Conservation (phyloP, 1,284 basidiomycete species). For the Fomitopsis betulina region DNA sequence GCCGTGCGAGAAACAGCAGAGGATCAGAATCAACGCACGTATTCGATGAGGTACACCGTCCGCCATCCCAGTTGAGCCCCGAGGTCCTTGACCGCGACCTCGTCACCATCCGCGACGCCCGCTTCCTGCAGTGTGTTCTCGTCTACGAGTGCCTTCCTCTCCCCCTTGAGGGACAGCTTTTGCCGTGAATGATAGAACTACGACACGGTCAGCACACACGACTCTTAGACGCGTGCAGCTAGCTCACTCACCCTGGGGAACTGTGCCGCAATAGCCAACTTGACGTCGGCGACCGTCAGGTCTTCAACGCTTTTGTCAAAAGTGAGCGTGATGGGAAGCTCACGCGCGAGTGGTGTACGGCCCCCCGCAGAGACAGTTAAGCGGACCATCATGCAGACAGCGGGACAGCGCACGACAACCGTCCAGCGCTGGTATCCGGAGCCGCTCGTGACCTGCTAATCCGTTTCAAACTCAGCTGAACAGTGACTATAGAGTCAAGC, state of each 20-base stretch:
- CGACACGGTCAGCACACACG: not conserved
- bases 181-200: conserved; percentile 74
- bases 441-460: not conserved
- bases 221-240: not conserved
- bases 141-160: conserved; percentile 59
- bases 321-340: conserved; percentile 54
- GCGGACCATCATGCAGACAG: conserved; percentile 1
- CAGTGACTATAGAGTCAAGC: too few species aligned
- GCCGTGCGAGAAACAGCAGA: not conserved
- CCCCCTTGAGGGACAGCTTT: conserved; percentile 61
- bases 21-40: conserved; percentile 52
- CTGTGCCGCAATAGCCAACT: conserved; percentile 49
- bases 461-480: not conserved
- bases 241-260: conserved; percentile 58
- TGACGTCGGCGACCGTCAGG: conserved; percentile 56
- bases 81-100: conserved; percentile 80
- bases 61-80: conserved; percentile 86
- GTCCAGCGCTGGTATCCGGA: not conserved
- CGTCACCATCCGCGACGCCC: conserved; percentile 52
- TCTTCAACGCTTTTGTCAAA: conserved; percentile 41
- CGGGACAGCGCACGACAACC: not conserved
- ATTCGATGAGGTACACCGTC: conserved; percentile 87
- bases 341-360: conserved; percentile 44
- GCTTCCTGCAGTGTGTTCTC: conserved; percentile 55
- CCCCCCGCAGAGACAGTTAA: conserved; percentile 4